Evolutionary conservation across 2,329 filamentous ascomycete species (phyloP).

Genomic region (Cladophialophora carrionii): DNA sequence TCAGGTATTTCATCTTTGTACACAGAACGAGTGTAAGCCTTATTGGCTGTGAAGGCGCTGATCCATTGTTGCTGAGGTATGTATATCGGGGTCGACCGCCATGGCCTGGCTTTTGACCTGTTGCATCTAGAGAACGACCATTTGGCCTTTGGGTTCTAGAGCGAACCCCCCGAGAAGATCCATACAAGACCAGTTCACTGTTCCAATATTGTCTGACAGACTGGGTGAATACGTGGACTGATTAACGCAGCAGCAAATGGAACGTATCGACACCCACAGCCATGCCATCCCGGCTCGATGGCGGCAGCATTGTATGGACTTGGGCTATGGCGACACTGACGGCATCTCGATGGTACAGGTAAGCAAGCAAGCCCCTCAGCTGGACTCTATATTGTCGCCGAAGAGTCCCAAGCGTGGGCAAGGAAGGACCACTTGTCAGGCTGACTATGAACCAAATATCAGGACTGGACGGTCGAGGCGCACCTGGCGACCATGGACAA

Average conservation of each 20-base stretch:
- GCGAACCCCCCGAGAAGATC: no score
- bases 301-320: slow-evolving; percentile 19
- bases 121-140: no score
- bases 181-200: neutral
- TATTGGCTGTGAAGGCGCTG: neutral
- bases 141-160: no score
- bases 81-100: neutral
- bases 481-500: slow-evolving; percentile 57
- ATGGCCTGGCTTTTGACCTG: no score
- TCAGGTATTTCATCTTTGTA: neutral
- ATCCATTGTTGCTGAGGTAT: neutral
- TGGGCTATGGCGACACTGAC: slow-evolving; percentile 17
- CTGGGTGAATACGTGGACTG: neutral
- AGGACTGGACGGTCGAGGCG: slow-evolving; percentile 50
- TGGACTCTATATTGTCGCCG: neutral
- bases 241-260: neutral
- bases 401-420: neutral
- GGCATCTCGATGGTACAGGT: slow-evolving; percentile 20
- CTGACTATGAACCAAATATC: neutral
- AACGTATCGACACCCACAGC: slow-evolving; percentile 23
- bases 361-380: neutral
- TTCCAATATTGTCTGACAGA: neutral
- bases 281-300: slow-evolving; percentile 18
- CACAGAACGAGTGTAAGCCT: neutral
- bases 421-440: neutral